Percentiles rank a stretch among this genome's conserved stretches.
Conservation (phyloP, 2,329 filamentous ascomycete species). For the Dothistroma pini region DNA sequence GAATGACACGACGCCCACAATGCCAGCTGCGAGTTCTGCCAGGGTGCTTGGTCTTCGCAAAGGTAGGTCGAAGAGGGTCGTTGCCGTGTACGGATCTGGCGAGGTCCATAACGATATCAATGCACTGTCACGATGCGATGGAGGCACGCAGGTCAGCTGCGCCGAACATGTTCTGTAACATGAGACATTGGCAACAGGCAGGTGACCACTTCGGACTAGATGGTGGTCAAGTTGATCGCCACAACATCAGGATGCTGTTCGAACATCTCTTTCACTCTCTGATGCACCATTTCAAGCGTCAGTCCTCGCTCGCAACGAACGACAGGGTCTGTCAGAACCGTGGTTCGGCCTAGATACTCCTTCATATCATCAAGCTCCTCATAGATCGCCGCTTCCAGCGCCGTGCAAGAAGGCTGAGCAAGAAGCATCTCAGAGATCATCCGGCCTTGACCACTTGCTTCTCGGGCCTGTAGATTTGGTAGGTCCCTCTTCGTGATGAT, state of each 20-base stretch:
- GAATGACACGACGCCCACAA: too few species aligned
- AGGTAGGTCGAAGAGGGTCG: too few species aligned
- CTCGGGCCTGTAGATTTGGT: constrained; percentile 6
- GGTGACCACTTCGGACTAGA: not conserved
- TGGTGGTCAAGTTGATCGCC: constrained; percentile 18
- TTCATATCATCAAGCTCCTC: constrained; percentile 25
- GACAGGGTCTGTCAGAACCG: constrained; percentile 13
- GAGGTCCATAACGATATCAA: too few species aligned
- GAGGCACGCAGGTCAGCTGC: too few species aligned
- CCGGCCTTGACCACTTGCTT: constrained; percentile 9
- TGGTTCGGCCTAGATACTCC: constrained; percentile 24
- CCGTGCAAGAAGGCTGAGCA: constrained; percentile 22
- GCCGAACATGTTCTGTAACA: too few species aligned
- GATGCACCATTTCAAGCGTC: constrained; percentile 23
- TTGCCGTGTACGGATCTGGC: too few species aligned
- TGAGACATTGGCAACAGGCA: too few species aligned
- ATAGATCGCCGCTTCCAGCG: constrained; percentile 22
- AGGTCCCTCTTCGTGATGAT: constrained; percentile 22
- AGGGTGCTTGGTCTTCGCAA: too few species aligned
- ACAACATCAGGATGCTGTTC: constrained; percentile 23
- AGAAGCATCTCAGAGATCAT: constrained; percentile 24
- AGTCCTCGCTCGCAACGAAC: constrained; percentile 20
- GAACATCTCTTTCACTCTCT: constrained; percentile 21
- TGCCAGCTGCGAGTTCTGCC: too few species aligned
- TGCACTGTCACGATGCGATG: too few species aligned